phyloP scores from a whole-genome alignment of 1,284 basidiomycete species.

The Naganishia liquefaciens region DNA sequence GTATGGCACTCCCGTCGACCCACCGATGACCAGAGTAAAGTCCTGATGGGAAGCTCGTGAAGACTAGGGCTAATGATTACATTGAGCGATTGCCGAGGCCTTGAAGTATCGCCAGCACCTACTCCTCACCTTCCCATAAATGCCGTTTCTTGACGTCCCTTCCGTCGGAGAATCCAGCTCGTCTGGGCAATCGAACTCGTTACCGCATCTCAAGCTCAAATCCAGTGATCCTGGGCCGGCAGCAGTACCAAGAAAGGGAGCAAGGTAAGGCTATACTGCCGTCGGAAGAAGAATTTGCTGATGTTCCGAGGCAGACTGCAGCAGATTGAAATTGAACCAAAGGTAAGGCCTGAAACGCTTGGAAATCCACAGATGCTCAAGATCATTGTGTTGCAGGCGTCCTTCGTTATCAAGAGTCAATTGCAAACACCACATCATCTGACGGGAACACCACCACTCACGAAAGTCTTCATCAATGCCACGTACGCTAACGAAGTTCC shows the following conservation, averaged over 20 bases:
- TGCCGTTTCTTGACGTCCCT: slow-evolving; percentile 34
- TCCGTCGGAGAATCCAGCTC: slow-evolving; percentile 8
- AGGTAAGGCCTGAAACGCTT: slow-evolving; percentile 2
- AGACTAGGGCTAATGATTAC: too few species aligned
- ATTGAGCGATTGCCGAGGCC: too few species aligned
- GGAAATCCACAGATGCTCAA: background rate
- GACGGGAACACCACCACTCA: slow-evolving; percentile 23
- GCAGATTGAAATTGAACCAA: slow-evolving; percentile 30
- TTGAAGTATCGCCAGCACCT: background rate
- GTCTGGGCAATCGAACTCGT: background rate
- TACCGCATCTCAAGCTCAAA: slow-evolving; percentile 30
- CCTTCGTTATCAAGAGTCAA: slow-evolving; percentile 33
- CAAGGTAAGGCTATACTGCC: slow-evolving; percentile 15
- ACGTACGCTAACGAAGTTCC: slow-evolving; percentile 29
- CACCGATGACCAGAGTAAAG: background rate
- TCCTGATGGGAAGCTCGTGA: too few species aligned
- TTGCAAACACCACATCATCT: slow-evolving; percentile 30
- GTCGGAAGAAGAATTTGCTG: background rate
- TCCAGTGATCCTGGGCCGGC: slow-evolving; percentile 25
- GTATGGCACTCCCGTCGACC: too few species aligned
- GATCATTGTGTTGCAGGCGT: slow-evolving; percentile 15
- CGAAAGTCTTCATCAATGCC: slow-evolving; percentile 34
- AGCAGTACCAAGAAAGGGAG: slow-evolving; percentile 17
- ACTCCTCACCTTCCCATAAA: background rate
- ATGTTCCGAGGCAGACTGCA: slow-evolving; percentile 7